Evolutionary conservation across 1,284 basidiomycete genomes (phyloP), one percentile per base, ranked within the genome.

Genomic region (Ustilago xerochloae): DNA sequence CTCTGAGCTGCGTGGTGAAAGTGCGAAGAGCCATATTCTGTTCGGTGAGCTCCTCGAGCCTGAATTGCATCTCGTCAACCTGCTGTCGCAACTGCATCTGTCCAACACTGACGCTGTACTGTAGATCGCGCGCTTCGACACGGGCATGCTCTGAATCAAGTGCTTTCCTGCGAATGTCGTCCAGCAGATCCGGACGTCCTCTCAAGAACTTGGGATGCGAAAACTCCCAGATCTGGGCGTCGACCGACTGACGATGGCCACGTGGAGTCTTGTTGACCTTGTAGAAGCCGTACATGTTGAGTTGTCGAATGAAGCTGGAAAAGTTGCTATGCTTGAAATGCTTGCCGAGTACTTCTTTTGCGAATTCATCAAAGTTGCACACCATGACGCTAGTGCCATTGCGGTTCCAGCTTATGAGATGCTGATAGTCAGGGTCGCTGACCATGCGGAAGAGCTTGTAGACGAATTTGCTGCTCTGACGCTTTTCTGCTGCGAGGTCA

Each of bases 141-240:
- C 78, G 64, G 2, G 75, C 78, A 41, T 79, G 78, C 36, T 79
- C 78, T 28, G 76, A 78, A 32, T 81, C 79, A 18, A 81, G 86
- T 1, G 91, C 91, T 85, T 93, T 93, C 63, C 92, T 89, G 83
- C 92, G 92, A 83, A 93, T 94, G 80, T 91, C 91, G 75, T 93
- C 91, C 9, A 93, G 87, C 52, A 93, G 86, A 82, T 93, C 92
- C 18, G 90, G 89, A n/a, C 91, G 88, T 1, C 89, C 91, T 33
- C 91, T 90, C 32, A 92, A 86, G 85, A 94, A 94, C 82, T 93
- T 93, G 85, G 90, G 90, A 84, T 93, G 93, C 4, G 90, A 91
- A 83, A 94, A 94, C 84, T 94, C 92, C 92, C 92, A 93, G 13
- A 90, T 91, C 85, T 93, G 92, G 38, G 90, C 89, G 78, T 92